Conservation (phyloP, 164 flowering plant species). For the Cinnamomum micranthum region DNA sequence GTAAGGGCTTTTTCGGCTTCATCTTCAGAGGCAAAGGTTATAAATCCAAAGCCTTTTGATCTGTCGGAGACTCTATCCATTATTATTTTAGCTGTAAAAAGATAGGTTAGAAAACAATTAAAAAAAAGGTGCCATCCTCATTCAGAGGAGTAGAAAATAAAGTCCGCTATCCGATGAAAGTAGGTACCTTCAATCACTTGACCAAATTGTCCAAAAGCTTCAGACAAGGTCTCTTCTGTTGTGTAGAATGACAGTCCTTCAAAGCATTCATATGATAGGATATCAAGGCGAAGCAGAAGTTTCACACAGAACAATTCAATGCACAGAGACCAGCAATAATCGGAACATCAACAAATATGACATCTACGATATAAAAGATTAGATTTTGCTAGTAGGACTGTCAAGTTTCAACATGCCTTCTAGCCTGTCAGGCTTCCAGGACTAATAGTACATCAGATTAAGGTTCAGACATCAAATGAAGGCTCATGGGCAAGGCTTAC, state of each 20-base stretch:
- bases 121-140: background rate
- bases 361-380: background rate
- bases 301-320: background rate
- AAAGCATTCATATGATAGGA: constrained; percentile 2
- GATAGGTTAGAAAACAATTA: constrained; percentile 1
- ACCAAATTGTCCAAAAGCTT: constrained; percentile 77
- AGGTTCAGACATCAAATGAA: no score
- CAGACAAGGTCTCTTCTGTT: constrained; percentile 55
- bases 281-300: background rate
- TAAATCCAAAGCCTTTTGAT: constrained; percentile 94
- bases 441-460: background rate
- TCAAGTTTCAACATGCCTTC: no score
- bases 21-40: constrained; percentile 78
- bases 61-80: constrained; percentile 63
- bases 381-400: no score
- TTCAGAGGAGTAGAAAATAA: background rate
- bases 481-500: no score
- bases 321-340: background rate
- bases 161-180: background rate
- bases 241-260: constrained; percentile 81
- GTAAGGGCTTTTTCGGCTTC: constrained; percentile 65
- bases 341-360: background rate
- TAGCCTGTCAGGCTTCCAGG: background rate
- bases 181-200: constrained; percentile 74
- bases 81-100: constrained; percentile 54